A percentile compares a stretch with the other conserved stretches of the same genome.
Evolutionary conservation across 441 rosid genomes (phyloP).

Genomic region (Populus tomentosa): DNA sequence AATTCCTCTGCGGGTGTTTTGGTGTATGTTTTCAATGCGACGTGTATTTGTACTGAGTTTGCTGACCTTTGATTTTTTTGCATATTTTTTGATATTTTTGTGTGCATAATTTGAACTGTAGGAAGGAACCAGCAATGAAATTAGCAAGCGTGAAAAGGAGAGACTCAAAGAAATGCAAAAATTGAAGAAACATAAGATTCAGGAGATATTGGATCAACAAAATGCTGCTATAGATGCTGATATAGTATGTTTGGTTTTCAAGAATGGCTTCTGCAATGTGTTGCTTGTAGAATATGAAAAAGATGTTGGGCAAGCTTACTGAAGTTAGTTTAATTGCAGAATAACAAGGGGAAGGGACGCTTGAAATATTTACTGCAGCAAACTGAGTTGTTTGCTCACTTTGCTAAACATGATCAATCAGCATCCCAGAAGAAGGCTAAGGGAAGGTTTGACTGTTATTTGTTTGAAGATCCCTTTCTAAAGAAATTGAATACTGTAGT

Average conservation of each 20-base stretch:
- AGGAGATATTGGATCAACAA: conserved; percentile 82
- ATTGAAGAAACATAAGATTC: conserved; percentile 86
- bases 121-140: conserved; percentile 48
- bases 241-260: conserved; percentile 47
- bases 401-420: conserved; percentile 86
- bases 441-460: conserved; percentile 59
- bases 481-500: neutral
- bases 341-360: conserved; percentile 83
- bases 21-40: neutral
- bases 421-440: conserved; percentile 66
- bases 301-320: neutral
- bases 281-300: neutral
- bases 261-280: neutral
- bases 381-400: conserved; percentile 96
- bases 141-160: conserved; percentile 44
- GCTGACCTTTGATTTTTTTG: neutral
- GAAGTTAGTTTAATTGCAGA: conserved; percentile 40
- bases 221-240: conserved; percentile 96
- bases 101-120: conserved; percentile 16
- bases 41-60: neutral
- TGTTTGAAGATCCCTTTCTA: neutral
- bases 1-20: neutral
- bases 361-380: conserved; percentile 91
- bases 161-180: conserved; percentile 69
- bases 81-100: neutral